Base-by-base conservation (phyloP, 129 eudicot genomes). In the Artemisia annua region DNA sequence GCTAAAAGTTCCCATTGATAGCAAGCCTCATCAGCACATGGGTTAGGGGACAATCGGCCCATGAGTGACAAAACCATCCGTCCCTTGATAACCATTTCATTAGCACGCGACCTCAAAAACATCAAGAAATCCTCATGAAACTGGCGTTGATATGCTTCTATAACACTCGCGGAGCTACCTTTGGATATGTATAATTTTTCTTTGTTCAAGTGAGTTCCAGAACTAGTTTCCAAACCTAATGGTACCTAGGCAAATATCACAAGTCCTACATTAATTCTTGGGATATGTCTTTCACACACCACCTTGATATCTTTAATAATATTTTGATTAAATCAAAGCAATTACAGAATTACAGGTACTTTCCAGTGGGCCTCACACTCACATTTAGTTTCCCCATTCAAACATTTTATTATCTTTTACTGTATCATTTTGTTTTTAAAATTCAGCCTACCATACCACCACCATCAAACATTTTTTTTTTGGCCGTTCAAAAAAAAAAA, bases 1-100 rank as follows among this genome's bases (percentile, higher is more conserved):
- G 83, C 86, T 43, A 87, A 72, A 20, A 83, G 79, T 35, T 85
- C 95, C 88, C 85, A 85, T 14, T 80, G 87, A 22, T 71, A 35
- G 67, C 86, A 69, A 75, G 83, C 75, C 22, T 80, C 82, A 20
- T 74, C 68, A 0, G 73, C 75, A 4, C 81, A 49, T 2, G 90
- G 82, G 64, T 86, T 79, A 1, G 70, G 22, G 17, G 80, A 76
- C 16, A 6, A 50, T 28, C 91, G 74, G 0, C 86, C 89, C 79
- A 84, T 75, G 30, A 85, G 73, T 3, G 95, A 85, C 20, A 91
- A 65, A 49, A 85, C 77, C 94, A 90, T 87, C 4, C 75, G 71
- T 10, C 95, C 90, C 4, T 80, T 88, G 1, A 67, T 35, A 59
- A 73, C 82, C 43, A 87, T 19, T 72, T 89, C 96, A 13, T 72